A percentile compares a stretch with the other conserved stretches of the same genome.
Evolutionary conservation across 2,329 filamentous ascomycete genomes (phyloP).

Genomic region (Nemania sp.): DNA sequence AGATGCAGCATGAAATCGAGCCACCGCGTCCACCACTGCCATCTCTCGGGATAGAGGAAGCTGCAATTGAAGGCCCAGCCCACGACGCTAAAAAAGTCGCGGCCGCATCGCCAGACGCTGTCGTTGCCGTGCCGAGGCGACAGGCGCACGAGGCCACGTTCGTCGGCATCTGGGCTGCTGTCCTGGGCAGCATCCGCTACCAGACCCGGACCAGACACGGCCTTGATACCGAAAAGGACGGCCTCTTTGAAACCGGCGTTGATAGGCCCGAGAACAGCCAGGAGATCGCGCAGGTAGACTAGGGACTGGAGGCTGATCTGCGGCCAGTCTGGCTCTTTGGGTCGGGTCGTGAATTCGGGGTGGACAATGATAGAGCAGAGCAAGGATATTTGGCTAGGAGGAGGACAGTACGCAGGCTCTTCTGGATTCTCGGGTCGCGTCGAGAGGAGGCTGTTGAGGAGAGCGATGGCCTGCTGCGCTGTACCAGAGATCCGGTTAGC

Average conservation of each 20-base stretch:
- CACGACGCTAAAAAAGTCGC: slow-evolving; percentile 85
- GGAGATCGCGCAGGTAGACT: slow-evolving; percentile 69
- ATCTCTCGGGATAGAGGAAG: slow-evolving; percentile 69
- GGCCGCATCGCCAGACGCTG: slow-evolving; percentile 73
- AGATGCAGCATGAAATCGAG: slow-evolving; percentile 78
- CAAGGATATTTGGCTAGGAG: slow-evolving; percentile 73
- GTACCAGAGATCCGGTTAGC: not conserved
- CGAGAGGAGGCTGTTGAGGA: slow-evolving; percentile 66
- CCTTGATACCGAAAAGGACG: slow-evolving; percentile 63
- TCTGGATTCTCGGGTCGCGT: slow-evolving; percentile 45
- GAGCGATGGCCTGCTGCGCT: slow-evolving; percentile 60
- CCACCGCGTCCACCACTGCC: slow-evolving; percentile 82
- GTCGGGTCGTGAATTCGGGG: slow-evolving; percentile 75
- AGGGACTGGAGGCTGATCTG: slow-evolving; percentile 69
- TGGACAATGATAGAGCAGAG: slow-evolving; percentile 83
- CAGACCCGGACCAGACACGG: slow-evolving; percentile 45
- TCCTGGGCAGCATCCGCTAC: slow-evolving; percentile 53
- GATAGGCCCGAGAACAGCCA: slow-evolving; percentile 68
- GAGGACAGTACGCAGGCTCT: slow-evolving; percentile 63
- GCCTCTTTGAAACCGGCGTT: slow-evolving; percentile 71
- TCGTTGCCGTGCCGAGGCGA: slow-evolving; percentile 63
- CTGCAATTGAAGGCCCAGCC: slow-evolving; percentile 96
- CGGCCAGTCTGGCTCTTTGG: slow-evolving; percentile 61
- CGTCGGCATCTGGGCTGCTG: slow-evolving; percentile 55
- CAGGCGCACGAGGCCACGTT: slow-evolving; percentile 56